Percentiles rank a stretch among this genome's conserved stretches.
phyloP scores from a whole-genome alignment of 1,284 basidiomycete species.

The Wolfiporia cocos region DNA sequence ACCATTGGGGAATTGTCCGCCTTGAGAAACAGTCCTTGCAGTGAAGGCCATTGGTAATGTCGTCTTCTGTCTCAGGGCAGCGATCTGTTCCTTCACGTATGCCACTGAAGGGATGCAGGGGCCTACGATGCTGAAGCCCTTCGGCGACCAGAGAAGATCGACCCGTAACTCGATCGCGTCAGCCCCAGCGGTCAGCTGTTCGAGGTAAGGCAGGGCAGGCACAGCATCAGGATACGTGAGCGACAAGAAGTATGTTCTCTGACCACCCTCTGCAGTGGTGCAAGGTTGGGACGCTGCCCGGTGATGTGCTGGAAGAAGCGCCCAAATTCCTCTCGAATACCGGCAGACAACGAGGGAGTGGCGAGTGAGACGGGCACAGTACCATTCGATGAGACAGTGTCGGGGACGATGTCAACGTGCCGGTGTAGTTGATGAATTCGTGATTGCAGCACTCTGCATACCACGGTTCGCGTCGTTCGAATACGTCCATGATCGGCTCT shows the following conservation, averaged over 20 bases:
- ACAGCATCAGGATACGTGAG: conserved; percentile 89
- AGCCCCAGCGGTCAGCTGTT: conserved; percentile 75
- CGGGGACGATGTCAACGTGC: conserved; percentile 20
- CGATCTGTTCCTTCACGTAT: conserved; percentile 83
- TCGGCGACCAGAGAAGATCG: conserved; percentile 71
- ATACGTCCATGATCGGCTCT: conserved; percentile 82
- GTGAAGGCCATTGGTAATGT: conserved; percentile 90
- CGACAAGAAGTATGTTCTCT: conserved; percentile 85
- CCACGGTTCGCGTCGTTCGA: conserved; percentile 80
- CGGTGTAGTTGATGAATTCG: conserved; percentile 80
- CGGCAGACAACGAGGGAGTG: conserved; percentile 12
- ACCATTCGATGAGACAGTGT: neutral
- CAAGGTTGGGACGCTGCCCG: conserved; percentile 64
- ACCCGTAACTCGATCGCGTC: conserved; percentile 94
- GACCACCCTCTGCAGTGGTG: conserved; percentile 48
- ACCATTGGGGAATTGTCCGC: conserved; percentile 86
- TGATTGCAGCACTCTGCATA: conserved; percentile 82
- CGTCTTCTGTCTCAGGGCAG: conserved; percentile 73
- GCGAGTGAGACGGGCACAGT: neutral
- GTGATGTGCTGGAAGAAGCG: conserved; percentile 91
- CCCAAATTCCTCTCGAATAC: conserved; percentile 42
- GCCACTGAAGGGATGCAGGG: conserved; percentile 60
- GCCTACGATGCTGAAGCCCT: conserved; percentile 36
- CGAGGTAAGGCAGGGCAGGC: conserved; percentile 63
- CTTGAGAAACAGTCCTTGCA: conserved; percentile 84